These are phyloP conservation scores for Trypanosoma lewisi DNA, from an alignment of 208 protist species.

Conservation along the genomic window DNA sequence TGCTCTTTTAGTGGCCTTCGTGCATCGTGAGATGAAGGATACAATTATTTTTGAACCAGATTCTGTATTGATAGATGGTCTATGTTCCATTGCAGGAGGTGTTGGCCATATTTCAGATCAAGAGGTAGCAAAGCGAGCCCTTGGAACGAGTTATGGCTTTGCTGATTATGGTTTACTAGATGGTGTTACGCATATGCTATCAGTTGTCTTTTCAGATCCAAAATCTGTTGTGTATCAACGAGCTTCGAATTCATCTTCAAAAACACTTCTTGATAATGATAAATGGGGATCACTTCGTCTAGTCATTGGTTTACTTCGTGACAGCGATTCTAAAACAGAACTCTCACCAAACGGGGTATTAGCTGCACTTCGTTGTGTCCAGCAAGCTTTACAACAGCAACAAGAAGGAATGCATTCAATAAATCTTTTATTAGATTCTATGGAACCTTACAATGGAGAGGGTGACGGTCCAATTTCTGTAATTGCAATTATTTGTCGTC, in stretches of 20 bases:
- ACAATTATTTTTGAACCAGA: conserved; percentile 71
- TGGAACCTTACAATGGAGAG: conserved; percentile 45
- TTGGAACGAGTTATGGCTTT: conserved; percentile 88
- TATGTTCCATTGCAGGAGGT: conserved; percentile 45
- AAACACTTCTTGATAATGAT: conserved; percentile 55
- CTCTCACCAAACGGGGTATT: conserved; percentile 81
- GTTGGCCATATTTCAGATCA: conserved; percentile 29
- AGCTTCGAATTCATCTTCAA: not conserved
- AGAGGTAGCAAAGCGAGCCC: conserved; percentile 45
- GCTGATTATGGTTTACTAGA: conserved; percentile 87
- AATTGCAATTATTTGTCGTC: conserved; percentile 68
- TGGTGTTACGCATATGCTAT: conserved; percentile 86
- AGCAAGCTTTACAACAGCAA: conserved; percentile 68
- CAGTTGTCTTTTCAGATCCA: conserved; percentile 75
- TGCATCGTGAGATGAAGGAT: conserved; percentile 81
- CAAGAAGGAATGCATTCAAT: conserved; percentile 49
- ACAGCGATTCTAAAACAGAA: conserved; percentile 69
- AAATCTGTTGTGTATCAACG: conserved; percentile 66
- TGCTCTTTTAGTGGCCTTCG: conserved; percentile 72
- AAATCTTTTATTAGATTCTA: conserved; percentile 50
- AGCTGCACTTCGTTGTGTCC: conserved; percentile 67
- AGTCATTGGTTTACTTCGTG: conserved; percentile 65
- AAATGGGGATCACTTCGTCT: conserved; percentile 42
- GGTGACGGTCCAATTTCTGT: conserved; percentile 32
- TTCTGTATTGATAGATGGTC: conserved; percentile 39